Evolutionary conservation across 306 rosid genomes (phyloP).

Genomic region (Prunus mume): DNA sequence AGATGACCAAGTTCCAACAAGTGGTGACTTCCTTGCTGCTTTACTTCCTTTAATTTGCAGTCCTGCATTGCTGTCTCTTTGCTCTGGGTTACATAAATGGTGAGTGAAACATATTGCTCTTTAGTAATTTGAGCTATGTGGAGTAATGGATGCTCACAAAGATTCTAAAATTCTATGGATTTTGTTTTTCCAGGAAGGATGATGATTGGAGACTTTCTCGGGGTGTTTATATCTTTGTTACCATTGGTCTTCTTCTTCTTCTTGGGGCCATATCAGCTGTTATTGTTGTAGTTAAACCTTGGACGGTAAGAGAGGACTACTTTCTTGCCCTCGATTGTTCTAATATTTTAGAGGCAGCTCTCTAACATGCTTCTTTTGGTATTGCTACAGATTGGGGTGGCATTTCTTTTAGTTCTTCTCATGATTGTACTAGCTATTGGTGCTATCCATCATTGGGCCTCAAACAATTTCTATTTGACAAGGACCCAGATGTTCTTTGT

Average conservation of each 20-base stretch:
- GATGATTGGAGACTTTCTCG: slow-evolving; percentile 96
- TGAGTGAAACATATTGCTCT: slow-evolving; percentile 35
- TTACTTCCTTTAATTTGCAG: slow-evolving; percentile 89
- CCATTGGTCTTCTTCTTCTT: slow-evolving; percentile 84
- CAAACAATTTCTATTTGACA: slow-evolving; percentile 97
- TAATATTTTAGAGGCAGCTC: slow-evolving; percentile 4
- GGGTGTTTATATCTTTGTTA: slow-evolving; percentile 82
- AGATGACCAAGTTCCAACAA: slow-evolving; percentile 69
- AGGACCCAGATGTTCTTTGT: slow-evolving; percentile 87
- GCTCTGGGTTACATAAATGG: slow-evolving; percentile 94
- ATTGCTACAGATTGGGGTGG: slow-evolving; percentile 76
- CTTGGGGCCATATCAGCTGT: slow-evolving; percentile 96
- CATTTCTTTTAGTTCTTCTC: slow-evolving; percentile 94
- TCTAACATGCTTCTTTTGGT: slow-evolving; percentile 17
- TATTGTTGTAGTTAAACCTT: slow-evolving; percentile 77
- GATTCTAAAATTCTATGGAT: slow-evolving; percentile 21
- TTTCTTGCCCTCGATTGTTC: neutral
- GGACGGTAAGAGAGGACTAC: slow-evolving; percentile 71
- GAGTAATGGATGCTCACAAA: slow-evolving; percentile 23
- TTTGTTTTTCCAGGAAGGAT: slow-evolving; percentile 77
- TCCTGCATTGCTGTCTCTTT: slow-evolving; percentile 94
- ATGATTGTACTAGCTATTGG: slow-evolving; percentile 91
- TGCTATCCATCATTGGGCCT: slow-evolving; percentile 95
- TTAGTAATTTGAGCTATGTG: slow-evolving; percentile 9
- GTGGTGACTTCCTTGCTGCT: slow-evolving; percentile 95